Base-by-base conservation (phyloP, 2,329 filamentous ascomycete species). In the Metarhizium rileyi region DNA sequence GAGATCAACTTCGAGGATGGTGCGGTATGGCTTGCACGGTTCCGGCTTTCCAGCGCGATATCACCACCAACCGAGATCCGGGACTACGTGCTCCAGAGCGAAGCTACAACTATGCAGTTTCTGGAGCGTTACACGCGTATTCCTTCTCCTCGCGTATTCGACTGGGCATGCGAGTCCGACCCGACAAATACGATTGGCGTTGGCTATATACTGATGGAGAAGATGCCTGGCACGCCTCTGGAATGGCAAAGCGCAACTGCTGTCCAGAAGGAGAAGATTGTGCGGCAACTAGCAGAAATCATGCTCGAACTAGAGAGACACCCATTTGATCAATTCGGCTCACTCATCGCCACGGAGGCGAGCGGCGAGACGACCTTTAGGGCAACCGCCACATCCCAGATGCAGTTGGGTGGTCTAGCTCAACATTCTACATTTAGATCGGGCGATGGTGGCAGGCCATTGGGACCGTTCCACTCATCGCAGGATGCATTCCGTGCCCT, bases 201-300 rank as follows among this genome's bases (percentile, higher is more conserved):
- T 38, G 60, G 64, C 22, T 72, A 70, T 49, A 70, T 72, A 42
- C 57, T 72, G 18, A 67, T 71, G 61, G 66, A 71, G 50, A 72
- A 69, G 55, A 47, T 72, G 42, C 53, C 57, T 10, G 65, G 67
- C 4, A 59, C 44, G 20, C 62, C 64, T 1, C 55, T 72, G 22
- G 53, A 60, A 5, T 72, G 64, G 66, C 54, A 64, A 44, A 42
- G 49, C 35, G 57, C 66, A 10, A 64, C 48, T 23, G 0, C 50
- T 1, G 33, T 45, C 18, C 60, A 66, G 50, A 61, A 50, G 51
- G 61, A 61, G 42, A 65, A 62, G 50, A 48, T 66, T 25, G 51
- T 63, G 56, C 51, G 55, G 41, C 62, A 67, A 52, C 48, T 66
- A 12, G 61, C 51, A 9, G 62, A 63, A n/a, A 58, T 66, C 12